Percentiles rank a stretch among this genome's conserved stretches.
These are phyloP conservation scores for Ammopiptanthus mongolicus DNA, from an alignment of 306 rosid genomes.

Conservation along the genomic window DNA sequence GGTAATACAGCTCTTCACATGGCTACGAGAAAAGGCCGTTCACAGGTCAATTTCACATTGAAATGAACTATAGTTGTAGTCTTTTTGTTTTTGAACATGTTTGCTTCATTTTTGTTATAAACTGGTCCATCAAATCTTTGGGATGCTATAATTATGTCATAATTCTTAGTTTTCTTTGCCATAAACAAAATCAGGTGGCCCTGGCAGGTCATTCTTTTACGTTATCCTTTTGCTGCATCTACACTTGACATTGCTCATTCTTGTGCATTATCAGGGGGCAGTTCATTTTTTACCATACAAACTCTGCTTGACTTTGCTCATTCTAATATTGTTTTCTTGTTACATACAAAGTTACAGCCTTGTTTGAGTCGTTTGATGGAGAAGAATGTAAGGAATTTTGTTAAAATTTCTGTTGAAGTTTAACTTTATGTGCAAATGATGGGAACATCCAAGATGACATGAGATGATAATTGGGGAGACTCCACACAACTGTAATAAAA, in stretches of 20 bases:
- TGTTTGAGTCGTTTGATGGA: background rate
- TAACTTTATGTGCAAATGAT: background rate
- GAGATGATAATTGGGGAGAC: background rate
- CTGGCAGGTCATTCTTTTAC: background rate
- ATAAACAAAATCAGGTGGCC: background rate
- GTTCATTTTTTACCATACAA: background rate
- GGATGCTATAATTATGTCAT: background rate
- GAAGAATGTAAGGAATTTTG: background rate
- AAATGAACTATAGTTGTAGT: background rate
- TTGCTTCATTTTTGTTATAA: conserved; percentile 19
- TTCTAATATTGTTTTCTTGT: background rate
- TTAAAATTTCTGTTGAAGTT: background rate
- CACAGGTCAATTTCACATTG: conserved; percentile 50
- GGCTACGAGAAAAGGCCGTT: conserved; percentile 84
- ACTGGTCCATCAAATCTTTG: background rate
- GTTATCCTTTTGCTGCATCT: background rate
- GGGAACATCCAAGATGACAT: background rate
- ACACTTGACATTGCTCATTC: background rate
- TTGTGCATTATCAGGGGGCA: background rate
- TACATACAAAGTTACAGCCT: background rate
- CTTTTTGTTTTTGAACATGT: background rate
- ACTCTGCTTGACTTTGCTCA: background rate
- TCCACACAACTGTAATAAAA: background rate
- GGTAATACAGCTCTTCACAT: conserved; percentile 88
- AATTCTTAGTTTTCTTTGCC: background rate